A percentile compares a stretch with the other conserved stretches of the same genome.
Conservation (phyloP, 1,284 basidiomycete species). For the Vanrija humicola region DNA sequence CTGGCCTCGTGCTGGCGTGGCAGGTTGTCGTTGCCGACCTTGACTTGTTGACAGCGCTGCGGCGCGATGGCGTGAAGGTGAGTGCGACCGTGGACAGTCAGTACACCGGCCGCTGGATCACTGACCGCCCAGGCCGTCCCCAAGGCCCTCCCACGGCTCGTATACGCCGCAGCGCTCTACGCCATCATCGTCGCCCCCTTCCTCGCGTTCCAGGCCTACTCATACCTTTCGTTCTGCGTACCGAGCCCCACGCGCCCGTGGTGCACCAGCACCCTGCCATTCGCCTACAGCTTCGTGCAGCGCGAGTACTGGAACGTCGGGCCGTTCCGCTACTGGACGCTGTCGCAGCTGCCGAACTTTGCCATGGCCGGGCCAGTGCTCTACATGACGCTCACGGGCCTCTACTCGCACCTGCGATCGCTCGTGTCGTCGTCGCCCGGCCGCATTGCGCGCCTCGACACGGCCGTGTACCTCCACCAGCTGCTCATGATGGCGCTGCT, state of each 20-base stretch:
- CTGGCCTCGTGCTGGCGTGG: conserved; percentile 72
- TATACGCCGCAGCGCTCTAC: conserved; percentile 43
- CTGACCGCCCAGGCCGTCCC: too few relatives aligned
- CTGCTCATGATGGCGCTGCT: conserved; percentile 60
- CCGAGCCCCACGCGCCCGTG: conserved; percentile 52
- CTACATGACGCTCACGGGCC: conserved; percentile 51
- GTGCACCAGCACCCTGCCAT: conserved; percentile 63
- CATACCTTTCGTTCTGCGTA: conserved; percentile 64
- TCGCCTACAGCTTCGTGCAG: conserved; percentile 81
- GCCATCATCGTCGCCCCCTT: conserved; percentile 62
- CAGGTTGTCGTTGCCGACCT: conserved; percentile 55
- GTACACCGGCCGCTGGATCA: neutral
- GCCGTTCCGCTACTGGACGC: conserved; percentile 80
- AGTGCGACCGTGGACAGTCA: neutral
- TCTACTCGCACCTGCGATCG: neutral
- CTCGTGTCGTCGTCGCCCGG: too few relatives aligned
- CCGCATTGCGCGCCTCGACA: neutral
- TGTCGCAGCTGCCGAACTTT: conserved; percentile 82
- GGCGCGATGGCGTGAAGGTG: neutral
- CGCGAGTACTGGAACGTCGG: conserved; percentile 79
- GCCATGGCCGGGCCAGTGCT: conserved; percentile 71
- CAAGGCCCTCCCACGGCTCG: conserved; percentile 1
- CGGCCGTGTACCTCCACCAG: conserved; percentile 68
- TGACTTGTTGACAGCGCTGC: too few relatives aligned
- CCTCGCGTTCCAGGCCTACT: conserved; percentile 62